These are phyloP conservation scores for Raphanus hybrid DNA, from an alignment of 441 rosid species.

Conservation along the genomic window DNA sequence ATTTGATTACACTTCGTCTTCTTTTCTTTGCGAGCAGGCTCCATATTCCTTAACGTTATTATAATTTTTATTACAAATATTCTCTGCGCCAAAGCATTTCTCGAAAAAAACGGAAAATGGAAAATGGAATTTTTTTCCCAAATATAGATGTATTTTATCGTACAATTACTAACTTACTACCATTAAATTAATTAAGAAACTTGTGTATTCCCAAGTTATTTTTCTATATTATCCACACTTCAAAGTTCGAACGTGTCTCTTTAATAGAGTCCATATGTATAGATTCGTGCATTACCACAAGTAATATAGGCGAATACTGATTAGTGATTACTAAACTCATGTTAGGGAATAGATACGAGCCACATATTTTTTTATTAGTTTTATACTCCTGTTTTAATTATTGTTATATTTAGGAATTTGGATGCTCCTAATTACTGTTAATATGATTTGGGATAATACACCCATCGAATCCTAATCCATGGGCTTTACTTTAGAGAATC, in stretches of 20 bases:
- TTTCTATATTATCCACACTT: constrained; percentile 26
- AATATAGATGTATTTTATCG: background rate
- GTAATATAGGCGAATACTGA: background rate
- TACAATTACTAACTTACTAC: background rate
- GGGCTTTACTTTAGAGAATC: constrained; percentile 19
- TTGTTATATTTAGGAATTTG: background rate
- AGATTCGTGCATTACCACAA: constrained; percentile 25
- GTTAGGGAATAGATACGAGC: constrained; percentile 27
- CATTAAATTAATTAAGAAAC: background rate
- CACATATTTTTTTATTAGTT: constrained; percentile 12
- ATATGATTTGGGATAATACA: constrained; percentile 14
- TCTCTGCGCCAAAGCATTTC: constrained; percentile 9
- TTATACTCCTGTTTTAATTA: background rate
- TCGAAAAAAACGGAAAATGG: background rate
- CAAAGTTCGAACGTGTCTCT: constrained; percentile 20
- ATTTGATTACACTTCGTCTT: constrained; percentile 1
- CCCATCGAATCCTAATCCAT: constrained; percentile 23
- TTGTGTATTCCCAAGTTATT: background rate
- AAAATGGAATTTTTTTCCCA: background rate
- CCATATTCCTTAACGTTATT: background rate
- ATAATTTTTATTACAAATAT: background rate
- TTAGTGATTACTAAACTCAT: constrained; percentile 6
- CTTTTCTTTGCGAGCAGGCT: constrained; percentile 11
- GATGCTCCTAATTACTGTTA: constrained; percentile 4
- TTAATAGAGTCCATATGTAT: background rate